Evolutionary conservation across 352 stramenopile species (phyloP).

Genomic region (Phytopythium kandeliae): DNA sequence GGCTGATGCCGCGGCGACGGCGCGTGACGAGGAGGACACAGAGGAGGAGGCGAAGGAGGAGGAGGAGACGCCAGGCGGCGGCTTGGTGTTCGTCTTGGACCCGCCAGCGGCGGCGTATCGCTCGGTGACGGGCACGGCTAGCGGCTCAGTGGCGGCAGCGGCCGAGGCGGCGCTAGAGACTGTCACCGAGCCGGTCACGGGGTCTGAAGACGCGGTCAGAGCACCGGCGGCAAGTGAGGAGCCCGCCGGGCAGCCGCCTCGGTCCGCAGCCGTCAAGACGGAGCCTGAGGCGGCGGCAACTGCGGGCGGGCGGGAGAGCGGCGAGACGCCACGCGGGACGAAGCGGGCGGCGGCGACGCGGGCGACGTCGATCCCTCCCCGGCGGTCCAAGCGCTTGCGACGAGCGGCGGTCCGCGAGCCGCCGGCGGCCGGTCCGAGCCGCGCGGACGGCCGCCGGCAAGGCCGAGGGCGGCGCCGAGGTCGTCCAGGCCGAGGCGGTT

Average conservation of each 20-base stretch:
- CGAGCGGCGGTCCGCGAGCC: too few relatives aligned
- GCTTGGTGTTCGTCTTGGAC: neutral
- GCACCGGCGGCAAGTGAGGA: too few relatives aligned
- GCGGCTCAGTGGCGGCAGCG: too few relatives aligned
- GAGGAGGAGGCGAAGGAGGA: too few relatives aligned
- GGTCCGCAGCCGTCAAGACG: neutral
- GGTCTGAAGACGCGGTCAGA: too few relatives aligned
- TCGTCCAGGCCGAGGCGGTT: neutral
- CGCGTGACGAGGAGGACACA: neutral
- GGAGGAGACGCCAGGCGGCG: too few relatives aligned
- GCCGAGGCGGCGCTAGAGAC: neutral
- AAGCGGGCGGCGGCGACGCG: neutral
- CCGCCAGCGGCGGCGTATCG: neutral
- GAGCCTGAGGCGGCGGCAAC: neutral
- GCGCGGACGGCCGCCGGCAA: neutral
- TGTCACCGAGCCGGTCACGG: too few relatives aligned
- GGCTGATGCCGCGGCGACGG: neutral
- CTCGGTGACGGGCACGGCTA: neutral
- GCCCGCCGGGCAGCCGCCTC: too few relatives aligned
- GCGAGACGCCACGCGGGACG: neutral
- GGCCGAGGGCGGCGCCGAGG: neutral
- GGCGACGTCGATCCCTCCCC: conserved; percentile 1
- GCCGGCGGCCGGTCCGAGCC: neutral
- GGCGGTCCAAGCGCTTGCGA: neutral
- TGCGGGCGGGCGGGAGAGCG: too few relatives aligned